Base-by-base conservation (phyloP, 2,329 filamentous ascomycete species). In the Neonectria hederae region DNA sequence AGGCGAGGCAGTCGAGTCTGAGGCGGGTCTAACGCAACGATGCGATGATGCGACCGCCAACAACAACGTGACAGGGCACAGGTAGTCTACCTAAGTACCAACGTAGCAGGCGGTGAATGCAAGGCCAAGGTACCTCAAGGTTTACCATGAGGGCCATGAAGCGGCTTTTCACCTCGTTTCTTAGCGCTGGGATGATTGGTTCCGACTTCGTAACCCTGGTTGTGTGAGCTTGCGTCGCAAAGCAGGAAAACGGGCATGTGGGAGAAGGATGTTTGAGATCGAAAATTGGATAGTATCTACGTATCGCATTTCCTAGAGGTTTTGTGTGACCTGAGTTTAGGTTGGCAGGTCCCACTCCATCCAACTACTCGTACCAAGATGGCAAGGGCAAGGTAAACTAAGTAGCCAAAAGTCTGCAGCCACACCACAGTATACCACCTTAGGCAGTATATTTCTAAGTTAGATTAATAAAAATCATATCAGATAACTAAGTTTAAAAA, bases 1-100 rank as follows among this genome's bases (percentile, higher is more conserved):
- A 63, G 42, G 49, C 40, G 53, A 61, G 40, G 59, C 35, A 48
- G 55, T 22, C 38, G 61, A 52, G 51, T 52, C 49, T 42, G 14
- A 17, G 58, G 64, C 42, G 61, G 54, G 54, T 52, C 42, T 42
- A 32, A 24, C 6, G 32, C 1, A 2, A 22, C n/a, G 28, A 51
- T 51, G 48, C 32, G 32, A 6, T 35, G 32, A 17, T 35, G 11
- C 35, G 35, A 38, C 5, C 14, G 35, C 7, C 28, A 30, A 35
- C 21, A 38, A 38, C 35, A 13, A 10, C 11, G 30, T n/a, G 30
- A 32, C 30, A 32, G 30, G 30, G 30, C 13, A 32, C 11, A 32
- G 30, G 11, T n/a, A n/a, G n/a, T n/a, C n/a, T 32, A 49, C 52
- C 2, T 17, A 38, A 24, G 24, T 8, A n/a, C 24, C 45, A n/a